These are phyloP conservation scores for Incumbomyces delicatus DNA, from an alignment of 2,329 filamentous ascomycete species.

Conservation along the genomic window DNA sequence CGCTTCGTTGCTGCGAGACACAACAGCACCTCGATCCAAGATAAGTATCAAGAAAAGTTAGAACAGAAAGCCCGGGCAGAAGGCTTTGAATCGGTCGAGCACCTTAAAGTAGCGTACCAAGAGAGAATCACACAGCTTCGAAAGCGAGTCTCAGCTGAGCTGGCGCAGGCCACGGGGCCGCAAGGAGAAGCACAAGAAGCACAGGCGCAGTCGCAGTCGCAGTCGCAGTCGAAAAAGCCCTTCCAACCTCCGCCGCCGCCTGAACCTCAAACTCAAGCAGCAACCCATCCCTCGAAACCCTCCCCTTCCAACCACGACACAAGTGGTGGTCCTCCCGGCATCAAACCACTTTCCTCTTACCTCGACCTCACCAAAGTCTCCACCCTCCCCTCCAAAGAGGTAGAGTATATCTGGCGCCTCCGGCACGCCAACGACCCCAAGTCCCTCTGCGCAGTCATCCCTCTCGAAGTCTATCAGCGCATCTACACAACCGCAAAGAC, in stretches of 20 bases:
- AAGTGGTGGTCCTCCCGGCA: constrained; percentile 36
- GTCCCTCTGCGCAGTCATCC: constrained; percentile 76
- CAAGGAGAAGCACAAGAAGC: constrained; percentile 31
- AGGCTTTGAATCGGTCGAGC: constrained; percentile 50
- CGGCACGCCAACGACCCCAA: constrained; percentile 64
- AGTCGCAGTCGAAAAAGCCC: constrained; percentile 19
- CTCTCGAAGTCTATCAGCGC: constrained; percentile 59
- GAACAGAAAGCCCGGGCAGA: constrained; percentile 67
- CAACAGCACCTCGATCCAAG: constrained; percentile 52
- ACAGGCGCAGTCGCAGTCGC: constrained; percentile 17
- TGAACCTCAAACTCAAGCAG: constrained; percentile 29
- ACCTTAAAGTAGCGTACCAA: constrained; percentile 69
- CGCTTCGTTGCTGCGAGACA: constrained; percentile 76
- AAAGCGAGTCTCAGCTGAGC: constrained; percentile 50
- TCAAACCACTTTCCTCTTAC: constrained; percentile 58
- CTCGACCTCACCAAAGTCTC: constrained; percentile 72
- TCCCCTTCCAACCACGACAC: constrained; percentile 35
- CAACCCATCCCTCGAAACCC: constrained; percentile 25
- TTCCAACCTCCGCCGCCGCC: constrained; percentile 26
- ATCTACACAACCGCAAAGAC: constrained; percentile 62
- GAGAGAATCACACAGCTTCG: constrained; percentile 69
- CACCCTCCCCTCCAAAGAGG: constrained; percentile 65
- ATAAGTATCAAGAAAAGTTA: constrained; percentile 83
- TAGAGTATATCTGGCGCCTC: constrained; percentile 82
- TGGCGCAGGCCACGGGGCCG: constrained; percentile 5